phyloP scores from a whole-genome alignment of 768 basidiomycete genomes.

The Boletus reticulatus region DNA sequence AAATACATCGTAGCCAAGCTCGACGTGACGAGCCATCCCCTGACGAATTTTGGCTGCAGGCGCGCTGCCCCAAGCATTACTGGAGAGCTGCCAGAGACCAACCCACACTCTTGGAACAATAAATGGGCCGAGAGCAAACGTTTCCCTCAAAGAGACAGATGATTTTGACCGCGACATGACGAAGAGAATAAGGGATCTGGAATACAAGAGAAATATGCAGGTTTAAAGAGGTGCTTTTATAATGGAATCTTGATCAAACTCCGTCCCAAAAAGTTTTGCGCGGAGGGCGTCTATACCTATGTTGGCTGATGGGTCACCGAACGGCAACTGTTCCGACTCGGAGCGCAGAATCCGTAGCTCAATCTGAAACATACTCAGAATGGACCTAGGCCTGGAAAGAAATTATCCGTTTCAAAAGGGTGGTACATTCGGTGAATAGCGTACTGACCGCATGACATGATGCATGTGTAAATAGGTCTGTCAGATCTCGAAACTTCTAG shows the following conservation, averaged over 20 bases:
- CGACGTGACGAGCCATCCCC: slow-evolving; percentile 64
- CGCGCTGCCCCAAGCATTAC: slow-evolving; percentile 82
- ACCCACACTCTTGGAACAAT: slow-evolving; percentile 65
- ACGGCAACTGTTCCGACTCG: slow-evolving; percentile 10
- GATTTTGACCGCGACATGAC: slow-evolving; percentile 22
- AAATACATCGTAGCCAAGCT: slow-evolving; percentile 50
- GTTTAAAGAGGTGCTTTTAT: slow-evolving; percentile 17
- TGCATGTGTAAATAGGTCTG: slow-evolving; percentile 5
- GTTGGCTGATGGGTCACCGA: not conserved
- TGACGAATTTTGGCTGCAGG: slow-evolving; percentile 60
- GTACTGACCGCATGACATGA: slow-evolving; percentile 14
- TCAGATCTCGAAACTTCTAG: not conserved
- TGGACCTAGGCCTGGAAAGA: slow-evolving; percentile 1
- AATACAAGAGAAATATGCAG: slow-evolving; percentile 7
- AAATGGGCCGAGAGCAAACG: slow-evolving; percentile 56
- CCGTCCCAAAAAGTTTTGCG: slow-evolving; percentile 24
- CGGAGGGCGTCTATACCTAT: slow-evolving; percentile 1
- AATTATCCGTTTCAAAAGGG: not conserved
- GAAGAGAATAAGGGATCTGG: slow-evolving; percentile 3
- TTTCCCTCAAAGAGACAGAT: slow-evolving; percentile 35
- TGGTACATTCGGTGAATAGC: slow-evolving; percentile 10
- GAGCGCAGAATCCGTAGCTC: not conserved
- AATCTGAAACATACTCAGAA: slow-evolving; percentile 8
- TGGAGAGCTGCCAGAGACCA: slow-evolving; percentile 85
- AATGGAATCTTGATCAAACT: slow-evolving; percentile 26